Evolutionary conservation across 352 stramenopile genomes (phyloP).

Genomic region (Plasmopara muralis): DNA sequence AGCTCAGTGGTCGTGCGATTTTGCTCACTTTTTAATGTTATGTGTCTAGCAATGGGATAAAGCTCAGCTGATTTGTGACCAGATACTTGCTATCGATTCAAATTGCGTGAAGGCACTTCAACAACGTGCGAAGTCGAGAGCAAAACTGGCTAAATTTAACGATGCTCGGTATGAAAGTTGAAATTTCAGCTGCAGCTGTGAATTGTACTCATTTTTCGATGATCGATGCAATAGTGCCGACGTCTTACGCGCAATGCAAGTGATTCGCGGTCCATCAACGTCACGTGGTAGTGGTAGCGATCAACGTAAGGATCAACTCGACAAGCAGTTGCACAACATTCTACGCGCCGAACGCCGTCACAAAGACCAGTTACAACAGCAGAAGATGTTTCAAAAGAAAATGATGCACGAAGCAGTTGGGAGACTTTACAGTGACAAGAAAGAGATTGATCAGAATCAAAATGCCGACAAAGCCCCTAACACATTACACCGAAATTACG

Average conservation of each 20-base stretch:
- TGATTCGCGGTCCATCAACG: conserved; percentile 12
- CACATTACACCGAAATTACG: conserved; percentile 11
- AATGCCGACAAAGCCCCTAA: background rate
- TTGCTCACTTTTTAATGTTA: background rate
- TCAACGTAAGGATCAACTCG: conserved; percentile 25
- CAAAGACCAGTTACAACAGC: conserved; percentile 31
- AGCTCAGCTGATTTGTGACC: conserved; percentile 46
- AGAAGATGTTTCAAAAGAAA: conserved; percentile 57
- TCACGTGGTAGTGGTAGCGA: conserved; percentile 1
- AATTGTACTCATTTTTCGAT: background rate
- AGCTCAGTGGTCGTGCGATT: too few relatives aligned
- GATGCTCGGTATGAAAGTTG: conserved; percentile 41
- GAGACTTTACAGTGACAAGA: conserved; percentile 67
- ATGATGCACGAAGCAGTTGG: conserved; percentile 76
- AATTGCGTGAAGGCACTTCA: conserved; percentile 47
- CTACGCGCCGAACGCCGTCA: conserved; percentile 36
- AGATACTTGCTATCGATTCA: conserved; percentile 44
- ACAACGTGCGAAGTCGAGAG: conserved; percentile 54
- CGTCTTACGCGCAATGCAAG: conserved; percentile 30
- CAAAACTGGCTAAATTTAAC: conserved; percentile 42
- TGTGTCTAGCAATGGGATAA: conserved; percentile 55
- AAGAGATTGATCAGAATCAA: conserved; percentile 12
- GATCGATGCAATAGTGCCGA: conserved; percentile 15
- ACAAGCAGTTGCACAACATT: conserved; percentile 46
- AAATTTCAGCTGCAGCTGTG: background rate